These are phyloP conservation scores for Colletotrichum sp. DNA, from an alignment of 2,329 filamentous ascomycete genomes.

Conservation along the genomic window DNA sequence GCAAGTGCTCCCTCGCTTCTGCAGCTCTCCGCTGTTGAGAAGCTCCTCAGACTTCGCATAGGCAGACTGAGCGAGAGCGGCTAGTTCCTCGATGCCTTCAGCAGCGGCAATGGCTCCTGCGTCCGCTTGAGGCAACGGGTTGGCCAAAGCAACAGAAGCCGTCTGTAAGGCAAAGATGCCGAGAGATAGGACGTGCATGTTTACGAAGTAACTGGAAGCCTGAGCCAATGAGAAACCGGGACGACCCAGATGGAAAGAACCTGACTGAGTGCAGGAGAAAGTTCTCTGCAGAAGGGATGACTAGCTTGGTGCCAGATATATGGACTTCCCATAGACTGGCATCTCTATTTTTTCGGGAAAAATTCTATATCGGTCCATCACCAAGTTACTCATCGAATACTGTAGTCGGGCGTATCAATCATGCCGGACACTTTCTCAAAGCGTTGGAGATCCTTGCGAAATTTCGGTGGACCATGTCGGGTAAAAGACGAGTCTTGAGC, in stretches of 20 bases:
- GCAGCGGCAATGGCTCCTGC: neutral
- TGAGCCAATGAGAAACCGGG: slow-evolving; percentile 26
- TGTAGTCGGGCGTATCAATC: neutral
- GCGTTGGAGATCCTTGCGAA: neutral
- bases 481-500: neutral
- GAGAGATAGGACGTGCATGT: neutral
- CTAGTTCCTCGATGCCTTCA: slow-evolving; percentile 1
- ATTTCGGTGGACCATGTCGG: neutral
- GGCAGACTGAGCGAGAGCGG: slow-evolving; percentile 20
- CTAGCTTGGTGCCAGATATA: neutral
- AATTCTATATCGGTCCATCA: neutral
- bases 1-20: slow-evolving; percentile 28
- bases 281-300: neutral
- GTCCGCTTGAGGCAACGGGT: neutral
- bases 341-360: neutral
- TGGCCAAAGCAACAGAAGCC: slow-evolving; percentile 8
- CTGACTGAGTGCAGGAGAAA: neutral
- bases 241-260: slow-evolving; percentile 37
- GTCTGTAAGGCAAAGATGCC: slow-evolving; percentile 23
- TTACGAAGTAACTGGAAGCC: neutral
- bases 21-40: slow-evolving; percentile 10
- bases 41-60: slow-evolving; percentile 27
- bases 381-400: neutral
- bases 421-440: neutral
- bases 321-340: neutral